phyloP scores from a whole-genome alignment of 164 flowering plant genomes.

The Dillenia suffruticosa region DNA sequence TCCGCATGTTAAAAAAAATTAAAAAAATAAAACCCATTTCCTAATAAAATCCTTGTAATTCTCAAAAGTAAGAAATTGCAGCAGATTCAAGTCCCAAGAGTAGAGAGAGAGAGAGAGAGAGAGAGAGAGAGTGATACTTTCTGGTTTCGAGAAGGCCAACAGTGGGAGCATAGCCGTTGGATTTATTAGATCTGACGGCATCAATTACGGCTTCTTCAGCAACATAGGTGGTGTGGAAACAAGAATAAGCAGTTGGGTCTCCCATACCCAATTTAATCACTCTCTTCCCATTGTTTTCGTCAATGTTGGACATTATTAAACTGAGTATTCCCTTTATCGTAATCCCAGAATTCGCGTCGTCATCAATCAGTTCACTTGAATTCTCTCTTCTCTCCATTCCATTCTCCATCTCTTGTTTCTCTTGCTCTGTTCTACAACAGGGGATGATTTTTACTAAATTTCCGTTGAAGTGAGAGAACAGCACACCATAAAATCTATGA shows the following conservation, averaged over 20 bases:
- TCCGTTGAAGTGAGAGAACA: too few relatives aligned
- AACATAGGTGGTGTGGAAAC: slow-evolving; percentile 39
- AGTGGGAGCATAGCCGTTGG: slow-evolving; percentile 73
- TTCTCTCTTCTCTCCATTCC: too few relatives aligned
- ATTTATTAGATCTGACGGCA: slow-evolving; percentile 38
- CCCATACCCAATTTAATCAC: slow-evolving; percentile 67
- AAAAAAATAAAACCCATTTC: too few relatives aligned
- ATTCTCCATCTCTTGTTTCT: too few relatives aligned
- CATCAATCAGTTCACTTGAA: too few relatives aligned
- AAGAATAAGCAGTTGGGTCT: slow-evolving; percentile 57
- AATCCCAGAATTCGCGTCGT: slow-evolving; percentile 10
- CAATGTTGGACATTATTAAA: slow-evolving; percentile 40
- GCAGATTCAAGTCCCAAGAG: too few relatives aligned
- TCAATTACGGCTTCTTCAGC: slow-evolving; percentile 44
- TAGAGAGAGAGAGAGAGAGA: background rate
- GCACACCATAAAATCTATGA: too few relatives aligned
- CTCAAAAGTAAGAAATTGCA: too few relatives aligned
- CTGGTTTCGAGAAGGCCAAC: slow-evolving; percentile 62
- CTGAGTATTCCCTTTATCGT: slow-evolving; percentile 64
- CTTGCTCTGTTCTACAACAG: too few relatives aligned
- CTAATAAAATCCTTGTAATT: too few relatives aligned
- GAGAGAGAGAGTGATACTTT: slow-evolving; percentile 28
- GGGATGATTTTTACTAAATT: too few relatives aligned
- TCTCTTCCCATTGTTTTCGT: slow-evolving; percentile 18
- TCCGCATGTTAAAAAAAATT: too few relatives aligned